Base-by-base conservation (phyloP, 2,329 filamentous ascomycete genomes). In the Trichoderma gracile region DNA sequence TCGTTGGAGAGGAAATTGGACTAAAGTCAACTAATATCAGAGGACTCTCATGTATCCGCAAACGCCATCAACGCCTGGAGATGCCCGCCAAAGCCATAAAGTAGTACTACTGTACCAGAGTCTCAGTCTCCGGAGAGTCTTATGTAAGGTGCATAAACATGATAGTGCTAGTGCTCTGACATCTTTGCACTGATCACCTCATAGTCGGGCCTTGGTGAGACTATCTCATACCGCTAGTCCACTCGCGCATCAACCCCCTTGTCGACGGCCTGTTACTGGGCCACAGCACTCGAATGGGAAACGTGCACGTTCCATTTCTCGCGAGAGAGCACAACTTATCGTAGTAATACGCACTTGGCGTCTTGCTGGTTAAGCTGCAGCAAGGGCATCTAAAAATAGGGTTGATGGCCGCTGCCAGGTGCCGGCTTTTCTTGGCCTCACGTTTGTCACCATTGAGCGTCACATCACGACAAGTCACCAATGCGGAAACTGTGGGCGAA, bases 201-300 rank as follows among this genome's bases (percentile, higher is more conserved):
- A 62, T 54, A 15, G 15, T 42, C 25, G 43, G 17, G 19, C 17
- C 19, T 19, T 45, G 19, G n/a, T 45, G 19, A n/a, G 45, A 46
- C 23, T 43, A 25, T 47, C 27, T 46, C 42, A 33, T 52, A 53
- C 47, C 57, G 38, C 47, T n/a, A 52, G 17, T 40, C 38, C 17
- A 19, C 15, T 45, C 9, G 15, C 8, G 25, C 25, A 7, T 61
- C 47, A 17, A n/a, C 23, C 58, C 58, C 59, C 47, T 54, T 62
- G 59, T 46, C 59, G 7, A 52, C 15, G 38, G 38, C 23, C 15
- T 27, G 23, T 21, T 21, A 62, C 33, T 45, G 40, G 59, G 40
- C 23, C 49, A 38, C 30, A 15, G 30, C 15, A 52, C 59, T 62
- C 59, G 40, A 62, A 62, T 62, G 42, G 59, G 49, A 62, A 62